Conservation (phyloP, 805 yeast genomes). For the Metschnikowia similis region DNA sequence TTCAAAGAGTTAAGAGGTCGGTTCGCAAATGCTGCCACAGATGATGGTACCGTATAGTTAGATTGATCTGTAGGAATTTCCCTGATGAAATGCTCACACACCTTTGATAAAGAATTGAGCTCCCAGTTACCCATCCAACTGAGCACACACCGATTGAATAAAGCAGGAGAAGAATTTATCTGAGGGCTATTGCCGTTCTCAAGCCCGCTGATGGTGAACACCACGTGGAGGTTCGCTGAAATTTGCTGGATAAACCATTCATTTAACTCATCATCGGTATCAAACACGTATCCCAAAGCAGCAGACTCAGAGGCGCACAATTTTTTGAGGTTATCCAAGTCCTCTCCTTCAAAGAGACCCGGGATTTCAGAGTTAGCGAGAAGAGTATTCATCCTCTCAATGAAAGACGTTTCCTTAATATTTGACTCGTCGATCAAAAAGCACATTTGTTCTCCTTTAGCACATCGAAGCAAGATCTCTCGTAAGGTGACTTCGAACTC, state of each 20-base stretch:
- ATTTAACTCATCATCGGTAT: constrained; percentile 64
- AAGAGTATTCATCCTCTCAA: constrained; percentile 90
- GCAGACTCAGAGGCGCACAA: constrained; percentile 55
- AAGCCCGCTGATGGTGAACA: constrained; percentile 64
- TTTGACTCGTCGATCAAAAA: constrained; percentile 79
- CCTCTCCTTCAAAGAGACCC: constrained; percentile 80
- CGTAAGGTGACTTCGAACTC: constrained; percentile 70
- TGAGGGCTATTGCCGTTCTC: constrained; percentile 32
- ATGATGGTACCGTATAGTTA: constrained; percentile 32
- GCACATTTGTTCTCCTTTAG: constrained; percentile 57
- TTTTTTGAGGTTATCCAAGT: constrained; percentile 47
- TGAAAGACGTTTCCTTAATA: constrained; percentile 67
- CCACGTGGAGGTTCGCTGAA: constrained; percentile 71
- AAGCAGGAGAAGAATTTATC: constrained; percentile 75
- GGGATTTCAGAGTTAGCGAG: constrained; percentile 92
- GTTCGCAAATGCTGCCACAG: constrained; percentile 11
- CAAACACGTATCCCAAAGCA: constrained; percentile 58
- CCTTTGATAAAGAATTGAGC: constrained; percentile 41
- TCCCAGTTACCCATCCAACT: constrained; percentile 91
- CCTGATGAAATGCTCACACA: constrained; percentile 42
- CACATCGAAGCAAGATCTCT: constrained; percentile 42
- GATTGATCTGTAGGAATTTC: constrained; percentile 52
- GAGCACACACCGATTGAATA: constrained; percentile 83
- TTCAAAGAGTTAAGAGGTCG: constrained; percentile 25
- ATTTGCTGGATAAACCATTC: constrained; percentile 70